These are phyloP conservation scores for Adiantum capillusveneris DNA, from an alignment of 75 land plant genomes.

Conservation along the genomic window DNA sequence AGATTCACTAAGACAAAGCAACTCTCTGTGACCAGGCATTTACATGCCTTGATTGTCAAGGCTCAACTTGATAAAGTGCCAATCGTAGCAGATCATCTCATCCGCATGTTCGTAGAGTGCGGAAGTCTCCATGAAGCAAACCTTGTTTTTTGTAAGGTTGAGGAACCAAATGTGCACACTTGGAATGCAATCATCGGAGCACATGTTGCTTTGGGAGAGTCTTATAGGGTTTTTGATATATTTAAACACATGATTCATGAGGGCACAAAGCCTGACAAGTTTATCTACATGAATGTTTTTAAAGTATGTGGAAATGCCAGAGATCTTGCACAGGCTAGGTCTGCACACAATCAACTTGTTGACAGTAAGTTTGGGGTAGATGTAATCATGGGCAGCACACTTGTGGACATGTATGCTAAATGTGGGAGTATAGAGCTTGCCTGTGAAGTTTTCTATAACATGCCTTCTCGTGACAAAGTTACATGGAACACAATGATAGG, in stretches of 20 bases:
- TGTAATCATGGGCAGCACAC: conserved; percentile 39
- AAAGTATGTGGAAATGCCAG: conserved; percentile 23
- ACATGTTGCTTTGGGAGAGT: conserved; percentile 20
- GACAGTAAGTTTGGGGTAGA: conserved; percentile 41
- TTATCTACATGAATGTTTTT: conserved; percentile 41
- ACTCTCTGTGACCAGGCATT: not conserved
- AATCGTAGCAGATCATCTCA: not conserved
- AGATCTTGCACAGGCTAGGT: conserved; percentile 27
- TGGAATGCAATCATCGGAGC: conserved; percentile 61
- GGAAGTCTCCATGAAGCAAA: conserved; percentile 1
- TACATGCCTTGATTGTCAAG: not conserved
- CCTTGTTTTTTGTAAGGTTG: not conserved
- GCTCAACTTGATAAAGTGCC: not conserved
- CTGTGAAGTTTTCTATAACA: conserved; percentile 42
- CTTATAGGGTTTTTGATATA: conserved; percentile 21
- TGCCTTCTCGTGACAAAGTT: conserved; percentile 31
- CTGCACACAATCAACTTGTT: conserved; percentile 38
- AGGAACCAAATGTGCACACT: conserved; percentile 4
- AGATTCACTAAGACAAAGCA: not conserved
- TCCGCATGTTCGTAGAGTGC: not conserved
- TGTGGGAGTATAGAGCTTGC: conserved; percentile 30
- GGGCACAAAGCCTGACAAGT: conserved; percentile 41
- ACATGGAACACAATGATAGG: conserved; percentile 61
- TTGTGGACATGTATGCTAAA: conserved; percentile 55
- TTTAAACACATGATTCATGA: conserved; percentile 33